Evolutionary conservation across 2,329 filamentous ascomycete genomes (phyloP), one percentile per base, ranked within the genome.

Genomic region (Trichoderma arundinaceum): DNA sequence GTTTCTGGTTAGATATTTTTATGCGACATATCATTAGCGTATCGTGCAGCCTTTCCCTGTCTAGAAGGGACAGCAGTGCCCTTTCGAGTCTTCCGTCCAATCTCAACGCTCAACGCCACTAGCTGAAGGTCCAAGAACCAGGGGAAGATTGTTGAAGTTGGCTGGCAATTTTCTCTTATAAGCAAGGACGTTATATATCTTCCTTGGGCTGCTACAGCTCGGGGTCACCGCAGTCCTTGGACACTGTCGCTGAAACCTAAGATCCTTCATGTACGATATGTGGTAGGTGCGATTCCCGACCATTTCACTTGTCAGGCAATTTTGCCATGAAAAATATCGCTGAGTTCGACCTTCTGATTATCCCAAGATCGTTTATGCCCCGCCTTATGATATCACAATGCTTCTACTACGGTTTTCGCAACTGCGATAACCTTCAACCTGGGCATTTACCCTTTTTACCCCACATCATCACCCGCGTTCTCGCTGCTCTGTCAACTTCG

Each of bases 251-350:
- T n/a, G 28, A 62, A 35, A 38, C 48, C 38, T 35, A 53, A 41
- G 22, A 32, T 44, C 49, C 35, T 62, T 52, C 22, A 38, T 60
- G 63, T 65, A 65, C 54, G 63, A 65, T 60, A 57, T 59, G 63
- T 65, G 53, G 53, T 65, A 49, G 54, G 63, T 65, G 28, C 22
- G 44, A 38, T 59, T 65, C 17, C 56, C 54, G 7, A 15, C 7
- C 15, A 35, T 7, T 44, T 43, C 15, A 44, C 22, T 38, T 33
- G 8, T 35, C 48, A 44, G 39, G 53, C 28, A 22, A 12, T n/a
- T 39, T 28, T 35, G 9, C 32, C 38, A 33, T 22, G 22, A 22
- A 52, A 22, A 53, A 41, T 15, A 7, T 28, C 19, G 22, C 28
- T 19, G 5, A 52, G 10, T 35, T 17, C 15, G n/a, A 15, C n/a